Evolutionary conservation across 768 basidiomycete species (phyloP).

Genomic region (Agrocybe pediades): DNA sequence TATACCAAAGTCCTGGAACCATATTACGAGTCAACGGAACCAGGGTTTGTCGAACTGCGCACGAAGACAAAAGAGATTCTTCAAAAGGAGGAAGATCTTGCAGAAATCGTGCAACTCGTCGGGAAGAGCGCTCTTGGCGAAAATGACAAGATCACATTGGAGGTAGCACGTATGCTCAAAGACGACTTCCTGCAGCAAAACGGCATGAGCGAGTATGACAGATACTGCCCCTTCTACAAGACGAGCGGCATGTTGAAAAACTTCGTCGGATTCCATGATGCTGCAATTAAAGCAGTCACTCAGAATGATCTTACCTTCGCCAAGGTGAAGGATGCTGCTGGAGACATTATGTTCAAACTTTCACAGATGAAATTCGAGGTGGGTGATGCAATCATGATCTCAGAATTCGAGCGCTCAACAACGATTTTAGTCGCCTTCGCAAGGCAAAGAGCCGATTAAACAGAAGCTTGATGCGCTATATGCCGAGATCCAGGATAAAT

Average conservation of each 20-base stretch:
- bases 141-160: conserved; percentile 96
- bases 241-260: conserved; percentile 94
- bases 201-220: conserved; percentile 97
- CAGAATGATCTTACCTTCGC: conserved; percentile 83
- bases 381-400: conserved; percentile 22
- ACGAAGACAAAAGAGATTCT: conserved; percentile 94
- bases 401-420: conserved; percentile 2
- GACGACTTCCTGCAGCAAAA: conserved; percentile 98
- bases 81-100: conserved; percentile 98
- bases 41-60: conserved; percentile 94
- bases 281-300: conserved; percentile 83
- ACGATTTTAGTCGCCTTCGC: conserved; percentile 74
- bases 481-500: conserved; percentile 89
- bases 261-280: conserved; percentile 92
- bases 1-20: conserved; percentile 93
- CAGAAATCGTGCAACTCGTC: conserved; percentile 99
- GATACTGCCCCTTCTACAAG: conserved; percentile 99
- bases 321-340: conserved; percentile 83
- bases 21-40: conserved; percentile 87
- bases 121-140: conserved; percentile 98
- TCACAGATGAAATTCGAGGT: conserved; percentile 99
- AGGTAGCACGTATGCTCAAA: conserved; percentile 96
- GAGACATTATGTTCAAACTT: conserved; percentile 94
- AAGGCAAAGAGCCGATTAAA: conserved; percentile 83
- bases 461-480: conserved; percentile 81